Base-by-base conservation (phyloP, 1,139 yeast genomes). In the Suhomyces kunorum region DNA sequence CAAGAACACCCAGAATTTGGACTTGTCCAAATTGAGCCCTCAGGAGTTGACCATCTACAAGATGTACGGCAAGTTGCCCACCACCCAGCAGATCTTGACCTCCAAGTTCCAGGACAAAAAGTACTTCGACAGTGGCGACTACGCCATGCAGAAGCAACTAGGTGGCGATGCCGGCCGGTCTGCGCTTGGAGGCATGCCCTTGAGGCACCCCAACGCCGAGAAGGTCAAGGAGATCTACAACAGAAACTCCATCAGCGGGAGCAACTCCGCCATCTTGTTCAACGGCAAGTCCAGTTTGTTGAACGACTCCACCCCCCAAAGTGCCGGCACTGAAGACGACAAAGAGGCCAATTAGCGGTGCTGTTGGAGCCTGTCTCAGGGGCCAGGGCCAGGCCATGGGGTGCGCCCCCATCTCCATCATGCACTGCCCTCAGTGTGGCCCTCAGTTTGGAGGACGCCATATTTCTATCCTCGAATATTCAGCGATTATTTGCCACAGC, bases 41-140 rank as follows among this genome's bases (percentile, higher is more conserved):
- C 87, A 83, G 54, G 92, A 83, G 58, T 64, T 79, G 54, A 78
- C 78, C 48, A 67, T 90, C 26, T 83, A 82, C 66, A 83, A 80
- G 55, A 68, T 89, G 71, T 90, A 90, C 60, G 98, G 98, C 24
- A 86, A 83, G 59, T 69, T 92, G 43, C 98, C 98, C 32, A 79
- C 92, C 27, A 83, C 85, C 41, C 86, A 86, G 45, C 97, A 90
- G 49, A 72, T 92, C 27, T 75, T 92, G 45, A 77, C 87, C 42
- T 80, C 85, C 50, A 88, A 87, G 61, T 68, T 85, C 51, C 84
- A 84, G 61, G 98, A 92, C 54, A 81, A 96, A 55, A 89, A 89
- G 66, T 92, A 85, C 64, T 94, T 92, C 58, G 99, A 92, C 56
- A 87, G 96, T 46, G 98, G 98, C 16, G 99, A 92, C 64, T 92